Evolutionary conservation across 2,329 filamentous ascomycete genomes (phyloP).

Genomic region (Triangularia setosa): DNA sequence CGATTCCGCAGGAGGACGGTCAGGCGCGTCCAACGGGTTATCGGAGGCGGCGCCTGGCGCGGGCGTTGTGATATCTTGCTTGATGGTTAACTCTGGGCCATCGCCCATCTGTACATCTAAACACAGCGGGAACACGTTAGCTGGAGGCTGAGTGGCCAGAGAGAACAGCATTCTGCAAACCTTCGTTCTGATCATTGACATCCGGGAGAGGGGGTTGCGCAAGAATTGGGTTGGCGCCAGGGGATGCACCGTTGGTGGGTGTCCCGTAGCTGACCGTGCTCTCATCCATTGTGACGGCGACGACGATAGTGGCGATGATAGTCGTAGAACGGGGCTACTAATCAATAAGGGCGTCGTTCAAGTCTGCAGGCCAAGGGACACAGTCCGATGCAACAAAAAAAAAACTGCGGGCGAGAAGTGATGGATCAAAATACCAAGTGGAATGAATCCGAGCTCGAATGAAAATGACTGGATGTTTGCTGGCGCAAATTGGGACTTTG

Average conservation of each 20-base stretch:
- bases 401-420: background rate
- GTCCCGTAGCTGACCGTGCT: slow-evolving; percentile 54
- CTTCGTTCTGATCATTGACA: slow-evolving; percentile 39
- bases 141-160: slow-evolving; percentile 12
- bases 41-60: slow-evolving; percentile 52
- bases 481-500: slow-evolving; percentile 18
- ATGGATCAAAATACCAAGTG: background rate
- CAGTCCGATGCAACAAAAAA: background rate
- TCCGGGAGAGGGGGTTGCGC: slow-evolving; percentile 52
- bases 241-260: slow-evolving; percentile 53
- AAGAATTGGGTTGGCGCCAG: slow-evolving; percentile 52
- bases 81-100: slow-evolving; percentile 47
- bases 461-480: slow-evolving; percentile 10
- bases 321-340: background rate
- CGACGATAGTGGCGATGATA: slow-evolving; percentile 22
- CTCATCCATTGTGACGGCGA: slow-evolving; percentile 52
- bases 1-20: slow-evolving; percentile 59
- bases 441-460: background rate
- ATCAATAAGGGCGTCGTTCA: background rate
- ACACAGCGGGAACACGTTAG: slow-evolving; percentile 16
- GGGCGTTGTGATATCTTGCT: slow-evolving; percentile 59
- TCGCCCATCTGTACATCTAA: slow-evolving; percentile 64
- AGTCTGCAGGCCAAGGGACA: background rate
- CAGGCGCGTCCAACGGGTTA: slow-evolving; percentile 66
- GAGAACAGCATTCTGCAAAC: slow-evolving; percentile 34